phyloP scores from a whole-genome alignment of 2,329 filamentous ascomycete species.

The Penicillium sp. region DNA sequence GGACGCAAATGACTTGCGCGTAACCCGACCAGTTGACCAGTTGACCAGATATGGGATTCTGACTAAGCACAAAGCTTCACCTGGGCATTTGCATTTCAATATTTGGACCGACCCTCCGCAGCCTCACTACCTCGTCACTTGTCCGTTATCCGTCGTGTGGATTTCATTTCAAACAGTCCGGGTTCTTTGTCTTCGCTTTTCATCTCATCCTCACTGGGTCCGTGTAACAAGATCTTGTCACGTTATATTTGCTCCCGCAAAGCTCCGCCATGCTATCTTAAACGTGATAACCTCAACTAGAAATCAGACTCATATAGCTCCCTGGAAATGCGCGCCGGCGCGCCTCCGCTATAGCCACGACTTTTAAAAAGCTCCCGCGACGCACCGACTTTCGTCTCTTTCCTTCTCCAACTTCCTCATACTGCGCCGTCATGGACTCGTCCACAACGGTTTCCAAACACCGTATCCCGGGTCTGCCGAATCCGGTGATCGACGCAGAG shows the following conservation, averaged over 20 bases:
- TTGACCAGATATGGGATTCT: no score
- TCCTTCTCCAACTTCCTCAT: not conserved
- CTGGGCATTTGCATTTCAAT: no score
- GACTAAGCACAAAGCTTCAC: no score
- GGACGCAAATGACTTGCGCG: no score
- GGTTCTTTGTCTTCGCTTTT: not conserved
- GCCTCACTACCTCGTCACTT: no score
- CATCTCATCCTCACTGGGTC: no score
- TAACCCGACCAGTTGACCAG: no score
- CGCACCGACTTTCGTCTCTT: not conserved
- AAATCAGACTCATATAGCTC: not conserved
- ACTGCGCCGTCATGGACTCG: constrained; percentile 20
- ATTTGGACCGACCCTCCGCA: no score
- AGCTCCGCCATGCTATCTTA: constrained; percentile 9
- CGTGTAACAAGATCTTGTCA: no score
- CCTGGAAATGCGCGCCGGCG: constrained; percentile 19
- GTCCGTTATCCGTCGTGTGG: no score
- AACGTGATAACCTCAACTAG: not conserved
- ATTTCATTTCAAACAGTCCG: no score
- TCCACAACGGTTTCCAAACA: constrained; percentile 23
- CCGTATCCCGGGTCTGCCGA: constrained; percentile 43
- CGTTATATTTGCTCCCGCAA: not conserved
- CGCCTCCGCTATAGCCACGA: constrained; percentile 7
- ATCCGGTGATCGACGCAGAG: constrained; percentile 54
- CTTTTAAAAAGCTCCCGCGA: not conserved